Percentiles rank a stretch among this genome's conserved stretches.
These are phyloP conservation scores for Trypanosomatidae sp. DNA, from an alignment of 208 protist genomes.

Conservation along the genomic window DNA sequence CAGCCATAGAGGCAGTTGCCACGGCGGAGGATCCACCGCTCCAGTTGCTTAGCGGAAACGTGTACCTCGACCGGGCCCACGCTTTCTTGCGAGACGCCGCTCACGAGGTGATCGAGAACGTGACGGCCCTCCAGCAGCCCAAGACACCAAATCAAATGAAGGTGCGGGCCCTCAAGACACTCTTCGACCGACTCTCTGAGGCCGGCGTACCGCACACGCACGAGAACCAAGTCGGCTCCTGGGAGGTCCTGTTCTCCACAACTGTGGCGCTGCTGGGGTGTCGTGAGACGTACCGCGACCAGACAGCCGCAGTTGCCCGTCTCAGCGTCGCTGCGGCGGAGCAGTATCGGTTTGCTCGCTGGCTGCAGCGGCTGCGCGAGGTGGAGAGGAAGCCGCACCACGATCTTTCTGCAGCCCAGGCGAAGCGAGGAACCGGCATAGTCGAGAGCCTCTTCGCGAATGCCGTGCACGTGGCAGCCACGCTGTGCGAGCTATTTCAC, in stretches of 20 bases:
- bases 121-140: constrained; percentile 75
- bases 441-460: constrained; percentile 73
- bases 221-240: constrained; percentile 48
- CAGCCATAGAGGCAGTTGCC: background rate
- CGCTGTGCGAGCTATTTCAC: constrained; percentile 36
- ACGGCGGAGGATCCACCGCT: background rate
- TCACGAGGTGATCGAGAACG: constrained; percentile 69
- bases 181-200: constrained; percentile 75
- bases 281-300: constrained; percentile 36
- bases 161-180: constrained; percentile 83
- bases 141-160: constrained; percentile 84
- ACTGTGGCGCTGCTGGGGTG: constrained; percentile 61
- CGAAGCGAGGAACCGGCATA: constrained; percentile 65
- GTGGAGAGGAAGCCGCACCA: constrained; percentile 74
- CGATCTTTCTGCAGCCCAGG: constrained; percentile 87
- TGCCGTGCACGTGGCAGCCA: constrained; percentile 33
- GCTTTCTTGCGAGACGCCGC: constrained; percentile 52
- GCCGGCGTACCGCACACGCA: constrained; percentile 81
- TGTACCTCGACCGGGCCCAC: constrained; percentile 31
- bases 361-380: constrained; percentile 86
- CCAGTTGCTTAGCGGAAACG: constrained; percentile 7
- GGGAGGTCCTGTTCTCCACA: constrained; percentile 75
- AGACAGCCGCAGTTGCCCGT: constrained; percentile 10
- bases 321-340: constrained; percentile 41
- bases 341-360: constrained; percentile 79